phyloP scores from a whole-genome alignment of 345 rosid species.

The Triadica sebifera region DNA sequence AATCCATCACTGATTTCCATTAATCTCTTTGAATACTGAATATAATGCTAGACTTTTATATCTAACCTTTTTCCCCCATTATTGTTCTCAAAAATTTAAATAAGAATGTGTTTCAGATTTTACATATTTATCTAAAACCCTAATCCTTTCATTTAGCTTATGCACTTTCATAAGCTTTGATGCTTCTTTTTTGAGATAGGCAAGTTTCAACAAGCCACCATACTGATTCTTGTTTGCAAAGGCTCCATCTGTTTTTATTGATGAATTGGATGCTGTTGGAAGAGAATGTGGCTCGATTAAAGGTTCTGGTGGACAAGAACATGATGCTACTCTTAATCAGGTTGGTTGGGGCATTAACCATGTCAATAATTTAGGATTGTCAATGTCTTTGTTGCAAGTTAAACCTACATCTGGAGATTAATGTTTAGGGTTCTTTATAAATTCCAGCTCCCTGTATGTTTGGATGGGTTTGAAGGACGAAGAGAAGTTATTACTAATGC shows the following conservation, averaged over 20 bases:
- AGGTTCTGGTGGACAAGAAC: slow-evolving; percentile 98
- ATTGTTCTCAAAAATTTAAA: background rate
- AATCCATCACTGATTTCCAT: background rate
- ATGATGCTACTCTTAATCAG: slow-evolving; percentile 97
- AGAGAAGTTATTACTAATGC: slow-evolving; percentile 94
- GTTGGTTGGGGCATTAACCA: slow-evolving; percentile 32
- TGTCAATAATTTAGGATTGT: background rate
- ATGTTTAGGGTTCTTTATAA: slow-evolving; percentile 8
- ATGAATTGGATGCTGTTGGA: slow-evolving; percentile 96
- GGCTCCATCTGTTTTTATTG: slow-evolving; percentile 96
- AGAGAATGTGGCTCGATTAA: slow-evolving; percentile 92
- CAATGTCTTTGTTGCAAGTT: slow-evolving; percentile 1
- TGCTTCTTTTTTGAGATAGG: background rate
- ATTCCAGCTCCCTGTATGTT: slow-evolving; percentile 78
- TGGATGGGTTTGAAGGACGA: slow-evolving; percentile 98
- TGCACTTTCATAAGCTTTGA: background rate
- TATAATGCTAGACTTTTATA: background rate
- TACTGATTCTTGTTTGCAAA: slow-evolving; percentile 22
- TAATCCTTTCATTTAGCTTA: too few relatives aligned
- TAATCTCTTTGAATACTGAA: background rate
- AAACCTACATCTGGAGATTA: slow-evolving; percentile 6
- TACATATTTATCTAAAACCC: background rate
- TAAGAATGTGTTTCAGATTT: background rate
- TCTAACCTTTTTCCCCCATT: background rate
- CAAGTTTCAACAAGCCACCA: slow-evolving; percentile 4